These are phyloP conservation scores for Croton laevigatus DNA, from an alignment of 441 rosid genomes.

Conservation along the genomic window DNA sequence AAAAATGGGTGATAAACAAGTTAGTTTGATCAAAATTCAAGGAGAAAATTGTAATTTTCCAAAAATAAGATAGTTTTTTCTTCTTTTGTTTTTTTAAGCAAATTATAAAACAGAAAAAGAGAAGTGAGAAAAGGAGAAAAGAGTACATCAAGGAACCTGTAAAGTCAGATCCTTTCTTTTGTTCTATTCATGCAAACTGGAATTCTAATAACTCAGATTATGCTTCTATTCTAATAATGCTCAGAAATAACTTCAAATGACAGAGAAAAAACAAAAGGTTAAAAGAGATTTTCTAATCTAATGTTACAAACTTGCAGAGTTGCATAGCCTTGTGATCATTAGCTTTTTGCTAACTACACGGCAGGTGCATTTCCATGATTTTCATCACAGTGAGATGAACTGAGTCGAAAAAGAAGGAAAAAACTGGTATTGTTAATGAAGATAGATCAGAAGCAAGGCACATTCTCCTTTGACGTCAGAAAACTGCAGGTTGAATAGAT, in stretches of 20 bases:
- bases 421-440: not conserved
- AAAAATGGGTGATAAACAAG: too few relatives aligned
- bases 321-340: conserved; percentile 11
- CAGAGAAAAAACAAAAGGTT: not conserved
- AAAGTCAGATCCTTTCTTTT: not conserved
- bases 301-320: conserved; percentile 16
- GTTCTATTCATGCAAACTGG: not conserved
- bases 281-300: not conserved
- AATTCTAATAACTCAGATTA: conserved; percentile 8
- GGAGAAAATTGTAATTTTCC: too few relatives aligned
- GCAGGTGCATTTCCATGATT: not conserved
- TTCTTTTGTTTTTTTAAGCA: too few relatives aligned
- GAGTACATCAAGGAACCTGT: not conserved
- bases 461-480: conserved; percentile 63
- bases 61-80: too few relatives aligned
- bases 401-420: not conserved
- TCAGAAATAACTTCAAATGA: not conserved
- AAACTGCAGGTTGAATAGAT: conserved; percentile 81
- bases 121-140: too few relatives aligned
- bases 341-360: conserved; percentile 7
- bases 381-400: conserved; percentile 5
- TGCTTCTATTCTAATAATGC: not conserved
- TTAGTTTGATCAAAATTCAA: too few relatives aligned
- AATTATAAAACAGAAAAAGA: not conserved
- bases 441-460: conserved; percentile 48